phyloP scores from a whole-genome alignment of 1,139 yeast genomes.

The Pichia sp. region DNA sequence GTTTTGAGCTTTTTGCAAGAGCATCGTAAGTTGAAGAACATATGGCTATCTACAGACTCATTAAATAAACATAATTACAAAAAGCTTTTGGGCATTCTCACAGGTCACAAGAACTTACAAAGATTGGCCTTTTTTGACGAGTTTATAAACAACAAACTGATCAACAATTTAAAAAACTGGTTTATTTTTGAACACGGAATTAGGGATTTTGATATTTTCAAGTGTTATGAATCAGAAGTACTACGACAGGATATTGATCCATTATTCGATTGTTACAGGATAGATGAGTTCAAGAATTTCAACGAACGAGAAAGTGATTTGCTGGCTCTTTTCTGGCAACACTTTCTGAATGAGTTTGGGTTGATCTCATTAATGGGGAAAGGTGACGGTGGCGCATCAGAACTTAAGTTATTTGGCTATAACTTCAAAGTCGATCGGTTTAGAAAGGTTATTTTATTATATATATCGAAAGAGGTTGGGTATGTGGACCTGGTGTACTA shows the following conservation, averaged over 20 bases:
- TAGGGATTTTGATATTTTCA: conserved; percentile 19
- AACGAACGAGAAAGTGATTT: conserved; percentile 20
- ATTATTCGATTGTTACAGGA: conserved; percentile 19
- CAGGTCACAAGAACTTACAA: conserved; percentile 9
- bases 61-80: conserved; percentile 17
- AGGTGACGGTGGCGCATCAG: background rate
- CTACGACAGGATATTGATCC: conserved; percentile 21
- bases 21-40: conserved; percentile 7
- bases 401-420: conserved; percentile 26
- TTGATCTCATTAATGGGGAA: conserved; percentile 16
- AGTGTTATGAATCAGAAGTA: conserved; percentile 22
- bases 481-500: conserved; percentile 24
- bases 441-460: conserved; percentile 22
- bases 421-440: conserved; percentile 21
- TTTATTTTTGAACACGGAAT: conserved; percentile 24
- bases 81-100: conserved; percentile 9
- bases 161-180: conserved; percentile 24
- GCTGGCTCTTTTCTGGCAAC: conserved; percentile 25
- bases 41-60: conserved; percentile 22
- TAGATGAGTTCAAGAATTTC: conserved; percentile 20
- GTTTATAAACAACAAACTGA: conserved; percentile 20
- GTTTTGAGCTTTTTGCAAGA: conserved; percentile 15
- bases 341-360: conserved; percentile 16
- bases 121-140: conserved; percentile 25
- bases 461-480: conserved; percentile 22